phyloP scores from a whole-genome alignment of 208 protist species.

The Acanthamoeba divionensis region DNA sequence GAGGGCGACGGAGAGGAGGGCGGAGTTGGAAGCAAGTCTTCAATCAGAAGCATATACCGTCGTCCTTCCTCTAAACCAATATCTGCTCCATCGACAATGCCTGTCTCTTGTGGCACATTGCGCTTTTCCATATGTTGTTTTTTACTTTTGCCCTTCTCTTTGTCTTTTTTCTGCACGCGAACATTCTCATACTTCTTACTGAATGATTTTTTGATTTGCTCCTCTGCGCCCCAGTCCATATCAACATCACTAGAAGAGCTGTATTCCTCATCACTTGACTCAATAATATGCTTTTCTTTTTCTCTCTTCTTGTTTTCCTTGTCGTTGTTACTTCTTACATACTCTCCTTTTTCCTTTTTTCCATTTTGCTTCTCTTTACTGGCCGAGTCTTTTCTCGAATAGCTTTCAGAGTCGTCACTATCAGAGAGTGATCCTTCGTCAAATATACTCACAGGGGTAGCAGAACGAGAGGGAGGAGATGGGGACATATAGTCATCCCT shows the following conservation, averaged over 20 bases:
- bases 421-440: too few relatives aligned
- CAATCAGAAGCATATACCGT: conserved; percentile 14
- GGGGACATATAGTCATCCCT: neutral
- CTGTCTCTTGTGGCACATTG: neutral
- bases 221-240: conserved; percentile 35
- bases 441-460: too few relatives aligned
- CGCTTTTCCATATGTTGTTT: neutral
- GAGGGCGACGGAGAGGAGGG: neutral
- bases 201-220: too few relatives aligned
- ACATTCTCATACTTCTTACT: too few relatives aligned
- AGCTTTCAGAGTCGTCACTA: neutral
- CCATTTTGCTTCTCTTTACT: neutral
- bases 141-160: neutral
- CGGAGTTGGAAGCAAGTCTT: neutral
- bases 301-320: neutral
- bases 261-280: neutral
- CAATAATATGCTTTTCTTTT: neutral
- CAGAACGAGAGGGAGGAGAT: neutral
- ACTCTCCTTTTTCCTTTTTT: too few relatives aligned
- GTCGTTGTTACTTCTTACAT: too few relatives aligned
- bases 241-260: conserved; percentile 42
- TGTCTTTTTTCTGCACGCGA: neutral
- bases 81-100: neutral
- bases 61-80: conserved; percentile 13
- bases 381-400: neutral